Evolutionary conservation across 192 early-diverging fungal genomes (phyloP), one percentile per base, ranked within the genome.

Genomic region (Cladochytrium replicatum): DNA sequence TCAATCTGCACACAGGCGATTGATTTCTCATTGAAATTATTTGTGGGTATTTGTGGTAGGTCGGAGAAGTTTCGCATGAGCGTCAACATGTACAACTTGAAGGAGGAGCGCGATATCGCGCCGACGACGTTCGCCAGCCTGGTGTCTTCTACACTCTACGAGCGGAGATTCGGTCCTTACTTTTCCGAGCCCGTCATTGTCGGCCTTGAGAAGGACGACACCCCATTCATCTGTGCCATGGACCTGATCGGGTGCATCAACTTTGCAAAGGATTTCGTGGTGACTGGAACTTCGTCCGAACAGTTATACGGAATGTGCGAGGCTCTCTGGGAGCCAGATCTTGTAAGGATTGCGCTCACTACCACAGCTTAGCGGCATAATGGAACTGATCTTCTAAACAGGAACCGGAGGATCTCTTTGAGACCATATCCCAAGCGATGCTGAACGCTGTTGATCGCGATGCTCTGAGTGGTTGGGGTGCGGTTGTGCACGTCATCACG

Each of bases 221-320:
- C 84, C 48, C 96, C 96, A 13, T 97, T 83, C 63, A 91, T 99
- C 50, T 91, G 87, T 67, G 69, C 74, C 29, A 97, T 87, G 80
- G 96, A 99, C 56, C 68, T 89, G 53, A 93, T 99, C 54, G 96
- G 96, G 32, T 96, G 92, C 67, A 77, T 88, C 52, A 89, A 86
- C 62, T 85, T 78, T 61, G 81, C 94, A 15, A 81, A 86, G 41
- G 93, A 97, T 63, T 97, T 99, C 81, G 85, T 90, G 28, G 96
- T 97, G 15, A 74, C 75, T 43, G 96, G 96, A 57, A 95, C 91
- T 6, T 83, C 96, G 13, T 59, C 60, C 19, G 68, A 82, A 26
- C 86, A 87, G 50, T 72, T 99, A 52, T 97, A 86, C 52, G 96
- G 96, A 55, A 93, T 91, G 82, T 93, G 90, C 58, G 96, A 99